Conservation (phyloP, 805 yeast species). For the Metschnikowia baotianmanensis region DNA sequence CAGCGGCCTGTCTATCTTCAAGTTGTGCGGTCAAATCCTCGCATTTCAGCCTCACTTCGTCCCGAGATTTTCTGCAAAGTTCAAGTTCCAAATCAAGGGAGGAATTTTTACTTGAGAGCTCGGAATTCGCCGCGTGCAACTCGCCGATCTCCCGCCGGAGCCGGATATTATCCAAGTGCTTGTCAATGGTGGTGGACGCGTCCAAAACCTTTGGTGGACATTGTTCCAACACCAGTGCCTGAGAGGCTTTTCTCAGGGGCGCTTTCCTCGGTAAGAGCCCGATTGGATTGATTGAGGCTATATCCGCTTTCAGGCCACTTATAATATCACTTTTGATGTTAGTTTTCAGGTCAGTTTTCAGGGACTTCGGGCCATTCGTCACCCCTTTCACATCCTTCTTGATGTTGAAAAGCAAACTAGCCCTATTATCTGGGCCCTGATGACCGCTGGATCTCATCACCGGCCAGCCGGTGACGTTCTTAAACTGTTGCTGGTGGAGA, state of each 20-base stretch:
- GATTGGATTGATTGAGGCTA: slow-evolving; percentile 23
- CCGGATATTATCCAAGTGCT: slow-evolving; percentile 41
- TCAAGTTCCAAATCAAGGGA: not conserved
- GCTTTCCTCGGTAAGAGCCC: slow-evolving; percentile 19
- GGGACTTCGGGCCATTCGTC: too few species aligned
- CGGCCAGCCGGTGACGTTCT: slow-evolving; percentile 49
- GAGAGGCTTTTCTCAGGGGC: slow-evolving; percentile 4
- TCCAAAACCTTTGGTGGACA: slow-evolving; percentile 25
- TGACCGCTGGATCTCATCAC: slow-evolving; percentile 18
- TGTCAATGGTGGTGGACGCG: slow-evolving; percentile 39
- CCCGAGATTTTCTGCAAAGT: not conserved
- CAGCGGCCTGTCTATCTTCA: too few species aligned
- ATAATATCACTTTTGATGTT: too few species aligned
- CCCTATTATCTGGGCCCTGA: slow-evolving; percentile 6
- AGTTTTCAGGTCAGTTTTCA: too few species aligned
- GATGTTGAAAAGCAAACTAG: slow-evolving; percentile 18
- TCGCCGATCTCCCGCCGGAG: slow-evolving; percentile 32
- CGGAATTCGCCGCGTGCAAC: not conserved
- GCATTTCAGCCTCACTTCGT: not conserved
- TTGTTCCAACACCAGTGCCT: not conserved
- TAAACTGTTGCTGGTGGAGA: slow-evolving; percentile 69
- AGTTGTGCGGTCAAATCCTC: too few species aligned
- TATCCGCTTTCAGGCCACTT: not conserved
- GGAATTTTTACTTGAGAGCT: slow-evolving; percentile 1
- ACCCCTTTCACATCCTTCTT: too few species aligned